phyloP scores from a whole-genome alignment of 2,329 filamentous ascomycete genomes.

The Fusarium anguioides region DNA sequence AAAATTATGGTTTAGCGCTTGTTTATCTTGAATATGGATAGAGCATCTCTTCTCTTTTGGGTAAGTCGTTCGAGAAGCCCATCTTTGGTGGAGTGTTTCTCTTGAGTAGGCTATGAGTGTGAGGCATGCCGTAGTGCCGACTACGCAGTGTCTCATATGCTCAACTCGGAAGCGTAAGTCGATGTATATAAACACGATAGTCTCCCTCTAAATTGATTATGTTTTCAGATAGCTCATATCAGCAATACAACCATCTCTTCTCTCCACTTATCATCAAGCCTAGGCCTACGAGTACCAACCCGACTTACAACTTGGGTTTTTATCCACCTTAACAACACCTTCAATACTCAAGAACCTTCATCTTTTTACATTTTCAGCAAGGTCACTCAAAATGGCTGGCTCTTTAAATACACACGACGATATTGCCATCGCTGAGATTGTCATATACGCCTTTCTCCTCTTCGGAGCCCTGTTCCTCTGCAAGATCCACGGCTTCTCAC shows the following conservation, averaged over 20 bases:
- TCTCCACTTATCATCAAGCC: not conserved
- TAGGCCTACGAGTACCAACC: not conserved
- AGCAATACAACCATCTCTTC: not conserved
- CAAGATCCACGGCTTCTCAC: slow-evolving; percentile 60
- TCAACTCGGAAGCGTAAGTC: not conserved
- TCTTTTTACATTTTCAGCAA: not conserved
- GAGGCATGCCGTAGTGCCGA: slow-evolving; percentile 23
- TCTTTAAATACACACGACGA: slow-evolving; percentile 47
- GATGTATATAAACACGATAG: slow-evolving; percentile 31
- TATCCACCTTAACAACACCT: not conserved
- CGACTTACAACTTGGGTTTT: not conserved
- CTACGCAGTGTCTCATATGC: not conserved
- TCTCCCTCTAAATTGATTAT: not conserved
- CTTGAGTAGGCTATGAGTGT: slow-evolving; percentile 25
- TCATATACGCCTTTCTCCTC: slow-evolving; percentile 47
- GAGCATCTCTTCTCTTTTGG: not conserved
- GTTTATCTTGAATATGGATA: not conserved
- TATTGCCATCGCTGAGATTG: slow-evolving; percentile 49
- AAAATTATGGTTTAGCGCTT: slow-evolving; percentile 1
- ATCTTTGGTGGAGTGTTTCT: not conserved
- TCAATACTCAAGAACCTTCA: not conserved
- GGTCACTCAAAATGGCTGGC: slow-evolving; percentile 30
- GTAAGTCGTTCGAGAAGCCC: slow-evolving; percentile 11
- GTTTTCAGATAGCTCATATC: not conserved
- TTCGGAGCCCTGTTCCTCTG: slow-evolving; percentile 55